Base-by-base conservation (phyloP, 2,329 filamentous ascomycete genomes). In the Zelopaecilomyces penicillatus region DNA sequence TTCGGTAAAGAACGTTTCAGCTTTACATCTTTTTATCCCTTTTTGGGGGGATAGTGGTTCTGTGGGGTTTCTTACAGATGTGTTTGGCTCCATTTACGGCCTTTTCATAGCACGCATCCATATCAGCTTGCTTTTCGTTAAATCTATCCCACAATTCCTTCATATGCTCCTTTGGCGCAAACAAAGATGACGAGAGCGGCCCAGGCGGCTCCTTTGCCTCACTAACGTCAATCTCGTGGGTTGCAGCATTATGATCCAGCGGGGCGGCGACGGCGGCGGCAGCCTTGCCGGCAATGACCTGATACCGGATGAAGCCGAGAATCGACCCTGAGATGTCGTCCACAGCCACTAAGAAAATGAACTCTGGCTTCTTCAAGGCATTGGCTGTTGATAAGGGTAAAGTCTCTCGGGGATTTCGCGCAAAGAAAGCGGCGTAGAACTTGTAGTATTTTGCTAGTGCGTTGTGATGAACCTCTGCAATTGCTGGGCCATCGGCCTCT, bases 91-190 rank as follows among this genome's bases (percentile, higher is more conserved):
- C 50, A 11, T 50, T 33, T 9, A 49, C 41, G 12, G 44, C 44
- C 29, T 45, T 49, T 33, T 52, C 47, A 34, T 53, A 47, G 39
- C 44, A 52, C 9, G 27, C 35, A 33, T 58, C 55, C 50, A 53
- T 57, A 39, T 48, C 43, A 3, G 42, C 44, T 41, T 48, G 44
- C 30, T 38, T 39, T 32, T 44, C 44, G 29, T 41, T 44, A 42
- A 56, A 54, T 45, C 43, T 46, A 36, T 50, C 46, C 53, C 55
- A 56, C 35, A 57, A 36, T n/a, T 32, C 44, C 45, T 54, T 48
- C 42, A 54, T 30, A 12, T 48, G 49, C 26, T 47, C 40, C 37
- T 54, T 54, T 5, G 37, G 37, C 9, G 41, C 45, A 39, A 49
- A 50, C 2, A 51, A 41, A 19, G 50, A 49, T 3, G 19, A 19